These are phyloP conservation scores for Coemansia sp. DNA, from an alignment of 192 early-diverging fungal species.

Conservation along the genomic window DNA sequence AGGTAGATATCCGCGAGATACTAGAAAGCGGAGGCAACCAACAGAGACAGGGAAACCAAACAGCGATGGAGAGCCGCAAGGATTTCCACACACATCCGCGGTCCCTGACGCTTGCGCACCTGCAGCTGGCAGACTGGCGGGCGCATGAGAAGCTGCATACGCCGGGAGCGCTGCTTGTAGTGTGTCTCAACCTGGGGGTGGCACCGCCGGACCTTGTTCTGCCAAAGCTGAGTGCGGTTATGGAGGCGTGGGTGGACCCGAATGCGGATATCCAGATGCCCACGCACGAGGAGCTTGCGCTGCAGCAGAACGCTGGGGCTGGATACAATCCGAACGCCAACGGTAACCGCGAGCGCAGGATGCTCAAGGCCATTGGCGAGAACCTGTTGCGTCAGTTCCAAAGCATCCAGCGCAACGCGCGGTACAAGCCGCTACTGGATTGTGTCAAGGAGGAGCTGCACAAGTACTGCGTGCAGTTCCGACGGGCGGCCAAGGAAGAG, in stretches of 20 bases:
- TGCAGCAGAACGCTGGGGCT: constrained; percentile 57
- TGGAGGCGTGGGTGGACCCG: constrained; percentile 97
- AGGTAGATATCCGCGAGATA: constrained; percentile 42
- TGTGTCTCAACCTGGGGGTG: constrained; percentile 95
- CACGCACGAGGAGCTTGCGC: constrained; percentile 70
- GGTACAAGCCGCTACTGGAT: constrained; percentile 82
- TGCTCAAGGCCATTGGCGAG: constrained; percentile 67
- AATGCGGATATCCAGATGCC: constrained; percentile 57
- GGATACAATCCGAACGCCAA: constrained; percentile 5
- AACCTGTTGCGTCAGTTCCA: constrained; percentile 94
- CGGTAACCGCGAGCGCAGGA: constrained; percentile 20
- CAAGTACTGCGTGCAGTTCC: constrained; percentile 78
- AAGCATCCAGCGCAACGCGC: constrained; percentile 78
- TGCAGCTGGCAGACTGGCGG: constrained; percentile 64
- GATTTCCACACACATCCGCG: constrained; percentile 55
- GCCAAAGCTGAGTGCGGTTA: constrained; percentile 81
- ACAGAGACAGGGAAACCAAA: constrained; percentile 8
- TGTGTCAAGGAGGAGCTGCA: constrained; percentile 92
- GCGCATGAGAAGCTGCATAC: constrained; percentile 76
- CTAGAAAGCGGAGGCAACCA: constrained; percentile 13
- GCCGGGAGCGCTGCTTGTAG: constrained; percentile 78
- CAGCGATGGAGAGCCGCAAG: constrained; percentile 36
- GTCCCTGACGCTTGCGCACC: constrained; percentile 36
- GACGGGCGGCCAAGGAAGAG: constrained; percentile 88
- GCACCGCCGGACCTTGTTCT: constrained; percentile 92